These are phyloP conservation scores for Carex scoparia DNA, from an alignment of 176 grass and related monocot genomes.

Conservation along the genomic window DNA sequence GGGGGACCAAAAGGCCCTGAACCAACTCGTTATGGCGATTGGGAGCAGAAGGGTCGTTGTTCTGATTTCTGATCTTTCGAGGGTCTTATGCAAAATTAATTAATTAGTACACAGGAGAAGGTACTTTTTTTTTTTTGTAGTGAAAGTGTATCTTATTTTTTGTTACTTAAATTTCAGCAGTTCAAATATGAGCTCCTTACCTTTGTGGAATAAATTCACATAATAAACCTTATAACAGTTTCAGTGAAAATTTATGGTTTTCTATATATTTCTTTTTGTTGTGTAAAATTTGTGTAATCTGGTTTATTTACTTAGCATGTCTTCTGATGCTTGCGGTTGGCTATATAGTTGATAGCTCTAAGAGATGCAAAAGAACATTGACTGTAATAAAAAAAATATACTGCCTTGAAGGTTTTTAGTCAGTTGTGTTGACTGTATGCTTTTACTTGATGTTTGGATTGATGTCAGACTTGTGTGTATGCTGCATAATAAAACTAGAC, in stretches of 20 bases:
- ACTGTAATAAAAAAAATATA: neutral
- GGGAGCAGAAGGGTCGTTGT: slow-evolving; percentile 75
- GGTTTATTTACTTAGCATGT: neutral
- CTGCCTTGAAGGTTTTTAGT: neutral
- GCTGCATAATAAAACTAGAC: neutral
- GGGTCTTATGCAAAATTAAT: neutral
- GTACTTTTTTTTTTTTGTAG: neutral
- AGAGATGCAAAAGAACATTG: neutral
- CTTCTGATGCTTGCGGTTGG: neutral
- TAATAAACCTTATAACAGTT: neutral
- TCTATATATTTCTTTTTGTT: neutral
- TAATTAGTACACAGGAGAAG: neutral
- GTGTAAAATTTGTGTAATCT: neutral
- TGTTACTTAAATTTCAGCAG: neutral
- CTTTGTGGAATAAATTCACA: neutral
- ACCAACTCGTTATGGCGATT: slow-evolving; percentile 82
- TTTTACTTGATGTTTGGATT: neutral
- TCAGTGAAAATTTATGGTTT: neutral
- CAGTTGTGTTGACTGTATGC: neutral
- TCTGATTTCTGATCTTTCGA: slow-evolving; percentile 63
- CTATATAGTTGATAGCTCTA: neutral
- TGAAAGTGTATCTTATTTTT: slow-evolving; percentile 2
- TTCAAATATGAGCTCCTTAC: neutral
- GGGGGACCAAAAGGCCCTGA: slow-evolving; percentile 73
- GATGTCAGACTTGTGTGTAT: neutral